phyloP scores from a whole-genome alignment of 306 rosid species.

The Citrullus colocynthis region DNA sequence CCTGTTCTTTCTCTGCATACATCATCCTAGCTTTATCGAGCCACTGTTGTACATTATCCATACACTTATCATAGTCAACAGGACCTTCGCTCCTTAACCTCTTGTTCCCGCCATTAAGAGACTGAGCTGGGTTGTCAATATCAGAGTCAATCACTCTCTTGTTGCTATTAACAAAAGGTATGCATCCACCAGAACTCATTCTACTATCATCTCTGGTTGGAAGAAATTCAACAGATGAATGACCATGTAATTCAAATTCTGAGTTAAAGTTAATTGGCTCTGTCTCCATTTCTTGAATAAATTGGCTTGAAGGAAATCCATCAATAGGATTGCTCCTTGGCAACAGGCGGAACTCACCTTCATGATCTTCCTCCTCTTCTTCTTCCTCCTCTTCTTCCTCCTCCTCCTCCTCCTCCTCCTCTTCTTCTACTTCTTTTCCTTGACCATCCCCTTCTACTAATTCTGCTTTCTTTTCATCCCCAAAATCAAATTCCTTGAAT shows the following conservation, averaged over 20 bases:
- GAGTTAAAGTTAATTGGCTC: slow-evolving; percentile 34
- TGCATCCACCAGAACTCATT: slow-evolving; percentile 34
- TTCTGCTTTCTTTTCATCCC: slow-evolving; percentile 13
- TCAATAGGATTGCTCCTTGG: slow-evolving; percentile 44
- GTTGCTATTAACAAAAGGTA: slow-evolving; percentile 55
- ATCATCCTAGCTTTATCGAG: slow-evolving; percentile 57
- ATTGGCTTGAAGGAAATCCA: slow-evolving; percentile 48
- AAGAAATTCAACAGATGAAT: slow-evolving; percentile 40
- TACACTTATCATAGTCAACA: slow-evolving; percentile 37
- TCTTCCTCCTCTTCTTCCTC: slow-evolving; percentile 19
- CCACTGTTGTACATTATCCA: slow-evolving; percentile 53
- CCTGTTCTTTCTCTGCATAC: slow-evolving; percentile 45
- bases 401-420: slow-evolving; percentile 15
- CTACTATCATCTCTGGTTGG: slow-evolving; percentile 54
- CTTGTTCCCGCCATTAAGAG: slow-evolving; percentile 47
- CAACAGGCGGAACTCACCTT: slow-evolving; percentile 42
- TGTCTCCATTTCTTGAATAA: slow-evolving; percentile 44
- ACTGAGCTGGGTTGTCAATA: slow-evolving; percentile 34
- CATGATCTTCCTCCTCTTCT: slow-evolving; percentile 37
- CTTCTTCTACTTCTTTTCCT: slow-evolving; percentile 18
- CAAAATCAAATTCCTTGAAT: slow-evolving; percentile 22
- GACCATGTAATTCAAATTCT: slow-evolving; percentile 58
- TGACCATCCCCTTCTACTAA: slow-evolving; percentile 10
- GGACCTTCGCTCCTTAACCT: slow-evolving; percentile 49
- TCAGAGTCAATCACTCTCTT: slow-evolving; percentile 54